A percentile compares a stretch with the other conserved stretches of the same genome.
These are phyloP conservation scores for Tulasnella sp. DNA, from an alignment of 768 basidiomycete genomes.

Conservation along the genomic window DNA sequence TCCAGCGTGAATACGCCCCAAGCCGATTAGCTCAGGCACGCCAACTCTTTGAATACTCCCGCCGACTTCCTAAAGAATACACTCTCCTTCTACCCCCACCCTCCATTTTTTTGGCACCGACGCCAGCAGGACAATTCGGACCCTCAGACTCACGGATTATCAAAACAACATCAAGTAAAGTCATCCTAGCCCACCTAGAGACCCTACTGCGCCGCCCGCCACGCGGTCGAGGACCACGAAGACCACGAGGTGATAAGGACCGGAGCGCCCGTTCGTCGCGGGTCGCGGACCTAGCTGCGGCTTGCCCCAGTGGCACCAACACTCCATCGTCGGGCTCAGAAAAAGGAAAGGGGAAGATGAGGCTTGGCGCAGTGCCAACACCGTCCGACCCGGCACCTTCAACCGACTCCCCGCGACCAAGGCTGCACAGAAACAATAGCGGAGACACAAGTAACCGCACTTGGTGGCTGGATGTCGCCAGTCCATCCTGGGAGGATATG, in stretches of 20 bases:
- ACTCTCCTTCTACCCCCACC: slow-evolving; percentile 56
- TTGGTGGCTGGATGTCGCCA: slow-evolving; percentile 90
- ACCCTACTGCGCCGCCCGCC: slow-evolving; percentile 35
- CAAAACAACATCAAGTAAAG: slow-evolving; percentile 46
- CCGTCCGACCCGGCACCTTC: neutral
- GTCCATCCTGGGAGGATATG: slow-evolving; percentile 85
- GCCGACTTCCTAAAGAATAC: slow-evolving; percentile 60
- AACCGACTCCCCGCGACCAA: neutral
- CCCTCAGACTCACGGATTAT: slow-evolving; percentile 35
- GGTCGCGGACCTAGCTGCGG: neutral
- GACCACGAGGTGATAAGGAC: slow-evolving; percentile 12
- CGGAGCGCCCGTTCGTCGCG: slow-evolving; percentile 2
- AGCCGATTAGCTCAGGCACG: slow-evolving; percentile 46
- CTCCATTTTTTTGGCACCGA: slow-evolving; percentile 22
- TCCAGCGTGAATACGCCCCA: slow-evolving; percentile 57
- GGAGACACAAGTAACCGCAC: slow-evolving; percentile 37
- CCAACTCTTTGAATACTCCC: slow-evolving; percentile 57
- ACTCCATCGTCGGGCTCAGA: neutral
- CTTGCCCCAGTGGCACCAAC: slow-evolving; percentile 21
- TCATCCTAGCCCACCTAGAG: slow-evolving; percentile 51
- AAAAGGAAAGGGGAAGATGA: slow-evolving; percentile 45
- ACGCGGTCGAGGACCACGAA: slow-evolving; percentile 19
- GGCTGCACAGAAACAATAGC: slow-evolving; percentile 20
- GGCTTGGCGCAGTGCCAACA: slow-evolving; percentile 2
- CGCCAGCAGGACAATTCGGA: neutral